These are phyloP conservation scores for Stephania japonica DNA, from an alignment of 164 flowering plant species.

Conservation along the genomic window DNA sequence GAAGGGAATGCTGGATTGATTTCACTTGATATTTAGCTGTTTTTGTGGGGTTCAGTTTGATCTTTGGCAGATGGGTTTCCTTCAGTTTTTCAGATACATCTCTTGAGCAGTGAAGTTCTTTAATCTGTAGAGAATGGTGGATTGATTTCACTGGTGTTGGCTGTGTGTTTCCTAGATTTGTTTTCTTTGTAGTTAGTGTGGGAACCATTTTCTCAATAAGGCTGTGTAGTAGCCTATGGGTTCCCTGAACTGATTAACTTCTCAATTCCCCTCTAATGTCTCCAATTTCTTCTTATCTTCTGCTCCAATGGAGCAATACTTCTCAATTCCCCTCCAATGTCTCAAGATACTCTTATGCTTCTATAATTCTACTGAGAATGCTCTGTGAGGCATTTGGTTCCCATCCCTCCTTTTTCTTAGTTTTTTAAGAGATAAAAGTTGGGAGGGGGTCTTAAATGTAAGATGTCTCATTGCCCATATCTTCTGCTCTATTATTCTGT, in stretches of 20 bases:
- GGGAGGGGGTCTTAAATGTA: constrained; percentile 26
- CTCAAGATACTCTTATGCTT: background rate
- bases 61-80: background rate
- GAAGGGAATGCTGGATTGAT: background rate
- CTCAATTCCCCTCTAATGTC: background rate
- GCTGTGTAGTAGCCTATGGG: background rate
- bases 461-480: constrained; percentile 8
- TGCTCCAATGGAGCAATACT: background rate
- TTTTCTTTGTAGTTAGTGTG: background rate
- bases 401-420: constrained; percentile 27
- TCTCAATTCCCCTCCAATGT: no score
- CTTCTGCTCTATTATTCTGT: constrained; percentile 18
- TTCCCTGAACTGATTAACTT: background rate
- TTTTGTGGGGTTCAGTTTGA: background rate
- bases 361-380: background rate
- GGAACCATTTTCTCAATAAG: background rate
- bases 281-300: background rate
- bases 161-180: background rate
- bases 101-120: background rate
- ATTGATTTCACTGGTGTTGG: background rate
- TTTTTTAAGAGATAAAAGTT: constrained; percentile 43
- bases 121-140: background rate
- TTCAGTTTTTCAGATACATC: background rate
- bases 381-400: constrained; percentile 19
- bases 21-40: background rate